phyloP scores from a whole-genome alignment of 805 yeast genomes.

The Sugiyamaella chiloensis region DNA sequence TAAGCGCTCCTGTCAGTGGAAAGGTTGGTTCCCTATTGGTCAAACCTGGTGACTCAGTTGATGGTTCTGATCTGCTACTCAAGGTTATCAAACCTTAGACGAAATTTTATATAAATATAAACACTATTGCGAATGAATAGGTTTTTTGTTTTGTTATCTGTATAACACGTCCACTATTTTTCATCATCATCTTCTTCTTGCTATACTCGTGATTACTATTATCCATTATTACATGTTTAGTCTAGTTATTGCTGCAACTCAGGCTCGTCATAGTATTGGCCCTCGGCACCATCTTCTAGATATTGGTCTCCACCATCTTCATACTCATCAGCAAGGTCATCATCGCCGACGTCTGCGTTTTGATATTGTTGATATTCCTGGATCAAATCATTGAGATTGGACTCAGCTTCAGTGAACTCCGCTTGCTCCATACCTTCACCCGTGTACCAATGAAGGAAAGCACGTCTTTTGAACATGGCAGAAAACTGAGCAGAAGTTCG shows the following conservation, averaged over 20 bases:
- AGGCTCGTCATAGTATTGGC: not conserved
- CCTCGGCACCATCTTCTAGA: constrained; percentile 12
- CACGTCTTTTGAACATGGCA: constrained; percentile 91
- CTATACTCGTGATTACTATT: constrained; percentile 1
- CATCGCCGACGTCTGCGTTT: constrained; percentile 77
- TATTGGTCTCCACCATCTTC: constrained; percentile 16
- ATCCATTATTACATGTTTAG: not conserved
- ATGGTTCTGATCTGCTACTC: constrained; percentile 84
- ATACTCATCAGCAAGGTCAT: constrained; percentile 46
- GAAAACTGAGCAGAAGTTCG: constrained; percentile 88
- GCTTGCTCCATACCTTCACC: constrained; percentile 95
- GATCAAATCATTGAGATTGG: constrained; percentile 86
- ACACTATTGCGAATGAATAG: too few species aligned
- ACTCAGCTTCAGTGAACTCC: constrained; percentile 93
- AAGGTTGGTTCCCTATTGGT: constrained; percentile 71
- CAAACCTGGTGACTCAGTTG: constrained; percentile 92
- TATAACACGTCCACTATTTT: not conserved
- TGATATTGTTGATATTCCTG: constrained; percentile 93
- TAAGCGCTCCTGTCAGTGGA: constrained; percentile 87
- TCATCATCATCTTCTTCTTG: not conserved
- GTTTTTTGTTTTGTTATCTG: not conserved
- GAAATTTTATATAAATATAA: not conserved
- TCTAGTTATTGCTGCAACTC: constrained; percentile 3
- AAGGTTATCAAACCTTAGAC: constrained; percentile 43
- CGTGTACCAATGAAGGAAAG: constrained; percentile 95